Conservation (phyloP, 495 filamentous ascomycete species). For the Pseudomonodictys pantanalensis region DNA sequence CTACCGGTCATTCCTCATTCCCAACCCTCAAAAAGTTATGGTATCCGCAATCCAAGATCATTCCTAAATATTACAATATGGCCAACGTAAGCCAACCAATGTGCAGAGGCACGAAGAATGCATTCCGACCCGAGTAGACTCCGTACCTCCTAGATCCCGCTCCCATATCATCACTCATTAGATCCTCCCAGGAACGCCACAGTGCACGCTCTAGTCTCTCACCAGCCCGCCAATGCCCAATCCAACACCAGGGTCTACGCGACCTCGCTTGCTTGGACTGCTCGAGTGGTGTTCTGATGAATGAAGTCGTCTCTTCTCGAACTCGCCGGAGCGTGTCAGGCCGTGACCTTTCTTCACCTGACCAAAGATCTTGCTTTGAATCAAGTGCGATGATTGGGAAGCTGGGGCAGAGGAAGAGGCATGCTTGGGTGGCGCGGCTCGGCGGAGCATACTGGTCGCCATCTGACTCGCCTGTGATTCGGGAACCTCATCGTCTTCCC, state of each 20-base stretch:
- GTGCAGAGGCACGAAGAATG: not conserved
- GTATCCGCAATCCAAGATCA: not conserved
- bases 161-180: conserved; percentile 9
- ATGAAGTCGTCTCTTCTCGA: conserved; percentile 33
- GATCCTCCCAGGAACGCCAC: not conserved
- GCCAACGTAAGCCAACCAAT: not conserved
- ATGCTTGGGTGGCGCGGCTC: conserved; percentile 19
- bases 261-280: conserved; percentile 34
- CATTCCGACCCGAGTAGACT: conserved; percentile 1
- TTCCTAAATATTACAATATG: not conserved
- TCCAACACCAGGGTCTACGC: conserved; percentile 35
- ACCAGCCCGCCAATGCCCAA: conserved; percentile 40
- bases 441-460: conserved; percentile 53
- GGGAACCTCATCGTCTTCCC: conserved; percentile 49
- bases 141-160: not conserved
- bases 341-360: conserved; percentile 37
- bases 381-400: conserved; percentile 11
- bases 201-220: conserved; percentile 16
- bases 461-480: conserved; percentile 52
- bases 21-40: not conserved
- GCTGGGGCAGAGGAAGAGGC: conserved; percentile 26
- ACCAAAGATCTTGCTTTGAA: conserved; percentile 42
- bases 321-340: conserved; percentile 25
- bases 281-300: conserved; percentile 20
- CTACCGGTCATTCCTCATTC: not conserved